These are phyloP conservation scores for Panaeolus papilionaceus DNA, from an alignment of 768 basidiomycete species.

Conservation along the genomic window DNA sequence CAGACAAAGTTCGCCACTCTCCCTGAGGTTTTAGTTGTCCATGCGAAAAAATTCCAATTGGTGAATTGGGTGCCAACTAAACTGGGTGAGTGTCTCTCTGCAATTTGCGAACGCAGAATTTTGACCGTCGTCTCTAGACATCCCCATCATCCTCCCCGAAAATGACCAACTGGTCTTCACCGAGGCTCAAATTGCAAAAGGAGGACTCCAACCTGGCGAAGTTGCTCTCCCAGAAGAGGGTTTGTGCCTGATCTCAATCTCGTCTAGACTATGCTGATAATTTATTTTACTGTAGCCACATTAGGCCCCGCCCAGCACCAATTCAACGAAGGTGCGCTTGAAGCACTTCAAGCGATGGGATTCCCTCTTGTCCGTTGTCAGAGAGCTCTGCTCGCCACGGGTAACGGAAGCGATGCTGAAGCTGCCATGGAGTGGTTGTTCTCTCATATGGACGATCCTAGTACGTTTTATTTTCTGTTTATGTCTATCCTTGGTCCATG, in stretches of 20 bases:
- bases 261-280: background rate
- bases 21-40: slow-evolving; percentile 87
- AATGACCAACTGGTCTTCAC: slow-evolving; percentile 66
- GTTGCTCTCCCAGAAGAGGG: slow-evolving; percentile 65
- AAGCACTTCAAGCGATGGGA: slow-evolving; percentile 86
- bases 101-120: background rate
- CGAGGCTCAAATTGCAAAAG: slow-evolving; percentile 58
- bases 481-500: background rate
- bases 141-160: slow-evolving; percentile 77
- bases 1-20: slow-evolving; percentile 82
- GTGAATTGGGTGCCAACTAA: slow-evolving; percentile 98
- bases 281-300: slow-evolving; percentile 29
- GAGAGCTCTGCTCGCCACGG: slow-evolving; percentile 90
- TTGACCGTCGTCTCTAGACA: slow-evolving; percentile 56
- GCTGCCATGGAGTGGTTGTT: slow-evolving; percentile 97
- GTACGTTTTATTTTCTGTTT: slow-evolving; percentile 44
- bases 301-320: slow-evolving; percentile 50
- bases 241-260: slow-evolving; percentile 28
- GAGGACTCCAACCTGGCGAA: slow-evolving; percentile 75
- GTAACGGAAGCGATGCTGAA: slow-evolving; percentile 68
- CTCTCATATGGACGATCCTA: slow-evolving; percentile 92
- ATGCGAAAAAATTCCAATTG: slow-evolving; percentile 93
- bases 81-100: slow-evolving; percentile 61
- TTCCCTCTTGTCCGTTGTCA: slow-evolving; percentile 88
- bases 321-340: slow-evolving; percentile 79